Percentiles rank a stretch among this genome's conserved stretches.
Evolutionary conservation across 306 rosid species (phyloP).

Genomic region (Medicago lupulina): DNA sequence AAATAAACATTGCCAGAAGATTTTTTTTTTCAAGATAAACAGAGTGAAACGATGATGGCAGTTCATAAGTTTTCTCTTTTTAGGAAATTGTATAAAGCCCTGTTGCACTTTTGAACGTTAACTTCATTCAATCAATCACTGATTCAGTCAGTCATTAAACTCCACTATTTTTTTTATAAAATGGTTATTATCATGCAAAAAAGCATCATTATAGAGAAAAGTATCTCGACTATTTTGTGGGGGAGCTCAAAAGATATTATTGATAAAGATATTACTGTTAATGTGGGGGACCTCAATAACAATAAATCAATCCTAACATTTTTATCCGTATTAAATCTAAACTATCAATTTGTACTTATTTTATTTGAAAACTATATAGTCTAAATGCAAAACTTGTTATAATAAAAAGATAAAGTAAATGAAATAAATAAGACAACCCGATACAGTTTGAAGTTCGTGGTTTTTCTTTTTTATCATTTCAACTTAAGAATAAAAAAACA

Average conservation of each 20-base stretch:
- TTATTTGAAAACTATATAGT: not conserved
- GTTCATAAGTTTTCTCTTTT: conserved; percentile 9
- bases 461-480: not conserved
- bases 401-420: not conserved
- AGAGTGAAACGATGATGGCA: not conserved
- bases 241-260: not conserved
- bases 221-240: not conserved
- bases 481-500: not conserved
- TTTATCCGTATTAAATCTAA: not conserved
- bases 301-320: conserved; percentile 11
- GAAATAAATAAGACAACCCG: conserved; percentile 1
- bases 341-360: not conserved
- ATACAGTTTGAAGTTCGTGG: conserved; percentile 7
- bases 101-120: conserved; percentile 12
- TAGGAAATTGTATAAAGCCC: not conserved
- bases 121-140: not conserved
- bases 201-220: not conserved
- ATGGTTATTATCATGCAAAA: not conserved
- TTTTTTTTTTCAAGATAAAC: not conserved
- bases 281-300: not conserved
- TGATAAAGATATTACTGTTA: not conserved
- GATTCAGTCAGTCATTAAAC: not conserved
- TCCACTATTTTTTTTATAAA: not conserved
- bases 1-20: conserved; percentile 8
- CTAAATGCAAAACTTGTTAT: not conserved